Evolutionary conservation across 1,284 basidiomycete genomes (phyloP), one percentile per base, ranked within the genome.

Genomic region (Trichosporon faecale): DNA sequence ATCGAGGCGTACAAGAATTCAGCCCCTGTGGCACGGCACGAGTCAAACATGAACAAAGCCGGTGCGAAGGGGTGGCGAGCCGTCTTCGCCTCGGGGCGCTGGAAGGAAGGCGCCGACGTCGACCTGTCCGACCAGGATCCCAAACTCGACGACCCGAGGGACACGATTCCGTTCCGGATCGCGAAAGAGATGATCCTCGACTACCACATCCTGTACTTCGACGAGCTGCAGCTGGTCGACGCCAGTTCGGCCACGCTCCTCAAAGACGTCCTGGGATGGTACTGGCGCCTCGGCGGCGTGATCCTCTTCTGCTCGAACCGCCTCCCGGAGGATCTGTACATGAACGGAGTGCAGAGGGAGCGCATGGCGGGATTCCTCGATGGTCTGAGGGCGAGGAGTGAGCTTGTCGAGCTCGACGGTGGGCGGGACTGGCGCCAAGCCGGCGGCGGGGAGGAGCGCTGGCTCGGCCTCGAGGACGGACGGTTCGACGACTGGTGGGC

Each of bases 261-360:
- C 2, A 86, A 89, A n/a, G 87, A 91, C 70, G 89, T 91, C 1
- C 80, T 91, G 6, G 88, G 88, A 27, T 91, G 89, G 87, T 92
- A 89, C 77, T 91, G 90, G 90, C 85, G 90, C 2, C 85, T 91
- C 75, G 91, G 90, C 18, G 90, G 90, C 1, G 88, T 91, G 18
- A 85, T 91, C 37, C 85, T 87, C 3, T 85, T 85, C 0, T 87
- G 85, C 65, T 85, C 84, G 71, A 90, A 90, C 78, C 87, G 88
- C 65, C 85, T 90, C 7, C 89, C 89, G 0, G 88, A 89, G 70
- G 89, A 91, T 75, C 83, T 91, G 12, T 91, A 91, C 82, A 86
- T 87, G 77, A 88, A 89, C 76, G 90, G 90, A 12, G 88, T 91
- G 0, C 89, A 90, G 77, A 80, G 87, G 18, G 87, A 90, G 65